phyloP scores from a whole-genome alignment of 2,329 filamentous ascomycete species.

The Venturia aucupariae region DNA sequence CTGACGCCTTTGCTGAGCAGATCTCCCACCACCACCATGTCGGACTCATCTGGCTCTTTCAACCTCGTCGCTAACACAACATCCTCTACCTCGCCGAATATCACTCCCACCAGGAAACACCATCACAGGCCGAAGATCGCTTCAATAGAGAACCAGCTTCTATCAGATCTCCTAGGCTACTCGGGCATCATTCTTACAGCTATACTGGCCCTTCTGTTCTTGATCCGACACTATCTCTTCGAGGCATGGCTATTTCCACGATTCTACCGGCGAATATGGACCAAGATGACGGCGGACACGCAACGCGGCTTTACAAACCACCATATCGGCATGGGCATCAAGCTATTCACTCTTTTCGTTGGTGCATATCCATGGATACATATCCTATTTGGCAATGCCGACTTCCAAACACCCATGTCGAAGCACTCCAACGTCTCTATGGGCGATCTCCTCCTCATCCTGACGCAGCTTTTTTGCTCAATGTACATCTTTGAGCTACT shows the following conservation, averaged over 20 bases:
- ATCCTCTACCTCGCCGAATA: background rate
- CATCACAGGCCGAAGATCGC: conserved; percentile 10
- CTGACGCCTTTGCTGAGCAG: background rate
- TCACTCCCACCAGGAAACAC: background rate
- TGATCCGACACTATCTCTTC: conserved; percentile 27
- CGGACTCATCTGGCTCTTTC: background rate
- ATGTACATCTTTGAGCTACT: conserved; percentile 41
- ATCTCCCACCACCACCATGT: background rate
- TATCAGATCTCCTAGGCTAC: conserved; percentile 21
- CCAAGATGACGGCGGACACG: conserved; percentile 27
- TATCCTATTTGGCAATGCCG: conserved; percentile 27
- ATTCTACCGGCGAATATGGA: conserved; percentile 29
- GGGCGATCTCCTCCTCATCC: conserved; percentile 34
- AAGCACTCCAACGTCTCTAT: conserved; percentile 26
- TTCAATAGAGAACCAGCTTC: conserved; percentile 3
- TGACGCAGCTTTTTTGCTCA: conserved; percentile 33
- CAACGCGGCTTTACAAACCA: conserved; percentile 38
- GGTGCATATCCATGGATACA: conserved; percentile 35
- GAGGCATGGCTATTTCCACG: conserved; percentile 30
- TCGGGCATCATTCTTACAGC: conserved; percentile 21
- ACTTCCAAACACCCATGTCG: conserved; percentile 26
- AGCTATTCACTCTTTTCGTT: conserved; percentile 31
- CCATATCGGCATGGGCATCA: conserved; percentile 35
- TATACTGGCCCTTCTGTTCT: conserved; percentile 17
- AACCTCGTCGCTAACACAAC: background rate